Evolutionary conservation across 768 basidiomycete genomes (phyloP), one percentile per base, ranked within the genome.

Genomic region (Termitomyces sp.): DNA sequence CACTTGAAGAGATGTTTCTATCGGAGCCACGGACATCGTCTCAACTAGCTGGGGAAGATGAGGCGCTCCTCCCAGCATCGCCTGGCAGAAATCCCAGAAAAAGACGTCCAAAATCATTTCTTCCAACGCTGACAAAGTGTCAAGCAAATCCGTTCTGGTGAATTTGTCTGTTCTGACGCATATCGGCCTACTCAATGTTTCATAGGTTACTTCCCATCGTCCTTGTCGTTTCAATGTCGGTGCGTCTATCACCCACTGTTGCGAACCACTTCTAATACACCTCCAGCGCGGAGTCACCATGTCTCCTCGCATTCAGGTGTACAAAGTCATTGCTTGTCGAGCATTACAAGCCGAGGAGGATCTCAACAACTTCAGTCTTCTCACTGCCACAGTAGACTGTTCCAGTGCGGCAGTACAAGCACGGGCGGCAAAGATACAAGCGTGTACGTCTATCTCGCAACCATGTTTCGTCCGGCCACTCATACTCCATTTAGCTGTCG

Each of bases 221-320:
- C 5, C 70, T 92, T 41, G 71, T 79, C 12, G 80, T 84, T 54
- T 84, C 87, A 30, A 78, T 91, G 67, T 83, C 87, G 67, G 90
- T 90, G 66, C 61, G 81, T 75, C 5, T 33, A 33, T 32, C 38
- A 16, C 36, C 51, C 4, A 18, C 50, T 30, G 12, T 14, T 14
- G 40, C 57, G 28, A 58, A 26, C 26, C 58, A 53, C 60, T 55
- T 62, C 61, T 63, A 26, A 62, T 30, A 40, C 33, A 46, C 7
- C 20, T 53, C 7, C 62, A 92, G 91, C 87, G 90, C 28, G 89
- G 90, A 36, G 85, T 92, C 74, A 91, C 89, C 1, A 77, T 89
- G 70, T 85, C 89, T 40, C 86, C 89, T 12, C 83, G 89, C 57
- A 87, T 93, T 49, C 86, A 90, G 70, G 87, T 93, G 32, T 91